Base-by-base conservation (phyloP, 139 green algal genomes). In the Tetradesmus lagerheimii region DNA sequence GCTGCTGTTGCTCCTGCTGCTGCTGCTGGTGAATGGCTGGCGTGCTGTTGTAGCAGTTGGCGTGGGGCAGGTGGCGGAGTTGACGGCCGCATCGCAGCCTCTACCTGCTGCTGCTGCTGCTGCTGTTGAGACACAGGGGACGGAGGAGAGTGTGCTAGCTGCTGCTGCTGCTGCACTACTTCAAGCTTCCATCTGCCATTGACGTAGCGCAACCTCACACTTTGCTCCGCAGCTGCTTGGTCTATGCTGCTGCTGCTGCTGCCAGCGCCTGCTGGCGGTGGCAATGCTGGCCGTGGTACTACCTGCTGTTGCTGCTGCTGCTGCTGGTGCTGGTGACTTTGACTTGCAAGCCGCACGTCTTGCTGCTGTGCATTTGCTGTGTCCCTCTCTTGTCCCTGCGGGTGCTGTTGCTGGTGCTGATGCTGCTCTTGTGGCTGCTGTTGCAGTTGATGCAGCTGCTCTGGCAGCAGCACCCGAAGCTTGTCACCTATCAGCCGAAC, bases 381-480 rank as follows among this genome's bases (percentile, higher is more conserved):
- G 18, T 11, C 25, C 34, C 29, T 27, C 35, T 78, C 14, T 23
- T 34, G 57, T 12, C 78, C 4, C 83, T 62, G 53, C 37, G 67
- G 23, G 20, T 88, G 80, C 80, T 75, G 80, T 35, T 31, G 38
- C 78, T 83, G 75, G 29, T 45, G 75, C 77, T 62, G 41, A 25
- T 35, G 5, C 35, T 53, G 35, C 37, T 23, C n/a, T n/a, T n/a
- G n/a, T n/a, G n/a, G 38, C 37, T 31, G 15, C 9, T 31, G 5
- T 37, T 83, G 38, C 79, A 66, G 23, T 53, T 77, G 82, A 53
- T 87, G 82, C 47, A 66, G 66, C 27, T 89, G 47, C 85, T 83
- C 64, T 38, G 74, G 64, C 85, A 62, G 62, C 64, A 80, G 23
- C 64, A 89, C 64, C 8, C 64, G 57, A 2, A 80, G 16, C 1